Conservation (phyloP, 1,284 basidiomycete genomes). For the Neotropicomus parvogracilis region DNA sequence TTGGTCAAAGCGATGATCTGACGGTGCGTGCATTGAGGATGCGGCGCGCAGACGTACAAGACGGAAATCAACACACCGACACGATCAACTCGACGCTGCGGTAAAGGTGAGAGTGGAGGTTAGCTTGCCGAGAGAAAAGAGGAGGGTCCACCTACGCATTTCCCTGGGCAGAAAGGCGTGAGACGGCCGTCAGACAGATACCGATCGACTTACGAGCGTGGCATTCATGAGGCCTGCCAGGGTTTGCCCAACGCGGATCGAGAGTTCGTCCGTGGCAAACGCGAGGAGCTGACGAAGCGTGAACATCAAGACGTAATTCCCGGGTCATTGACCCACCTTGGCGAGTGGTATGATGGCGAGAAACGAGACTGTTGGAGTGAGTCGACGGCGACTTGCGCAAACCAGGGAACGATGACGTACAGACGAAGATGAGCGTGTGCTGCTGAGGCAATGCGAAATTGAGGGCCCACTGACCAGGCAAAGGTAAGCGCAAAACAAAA, state of each 20-base stretch:
- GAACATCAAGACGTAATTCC: background rate
- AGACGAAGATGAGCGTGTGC: constrained; percentile 68
- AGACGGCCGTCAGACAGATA: constrained; percentile 1
- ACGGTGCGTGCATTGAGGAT: constrained; percentile 19
- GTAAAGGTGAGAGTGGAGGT: constrained; percentile 1
- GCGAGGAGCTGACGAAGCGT: constrained; percentile 59
- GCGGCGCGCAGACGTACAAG: constrained; percentile 6
- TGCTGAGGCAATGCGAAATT: constrained; percentile 54
- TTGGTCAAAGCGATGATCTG: constrained; percentile 80
- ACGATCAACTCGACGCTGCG: constrained; percentile 76
- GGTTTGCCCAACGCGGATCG: constrained; percentile 80
- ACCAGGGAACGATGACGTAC: constrained; percentile 39
- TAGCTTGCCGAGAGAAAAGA: constrained; percentile 1
- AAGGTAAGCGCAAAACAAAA: constrained; percentile 3
- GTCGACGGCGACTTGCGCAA: constrained; percentile 4
- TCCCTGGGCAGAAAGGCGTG: constrained; percentile 44
- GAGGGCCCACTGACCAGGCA: constrained; percentile 59
- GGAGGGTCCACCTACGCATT: constrained; percentile 59
- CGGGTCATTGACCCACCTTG: constrained; percentile 42
- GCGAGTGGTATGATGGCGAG: constrained; percentile 73
- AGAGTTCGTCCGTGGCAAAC: constrained; percentile 86
- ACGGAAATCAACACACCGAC: constrained; percentile 42
- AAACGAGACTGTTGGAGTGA: constrained; percentile 53
- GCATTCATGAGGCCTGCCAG: constrained; percentile 84
- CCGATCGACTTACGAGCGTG: constrained; percentile 57